Evolutionary conservation across 176 grass and related monocot species (phyloP).

Genomic region (Zoysia pacifica): DNA sequence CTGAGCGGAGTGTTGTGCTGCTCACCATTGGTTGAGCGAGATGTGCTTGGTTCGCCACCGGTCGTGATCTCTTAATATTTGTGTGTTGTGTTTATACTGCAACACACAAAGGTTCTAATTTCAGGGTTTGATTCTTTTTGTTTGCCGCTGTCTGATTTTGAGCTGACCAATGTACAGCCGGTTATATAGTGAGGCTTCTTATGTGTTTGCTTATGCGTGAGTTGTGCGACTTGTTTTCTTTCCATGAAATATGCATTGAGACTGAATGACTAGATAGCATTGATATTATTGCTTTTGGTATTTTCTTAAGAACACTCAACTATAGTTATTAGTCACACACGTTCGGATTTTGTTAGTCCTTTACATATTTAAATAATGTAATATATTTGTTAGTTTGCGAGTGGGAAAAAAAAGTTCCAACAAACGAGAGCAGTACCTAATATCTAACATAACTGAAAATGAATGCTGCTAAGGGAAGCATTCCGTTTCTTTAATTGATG

Average conservation of each 20-base stretch:
- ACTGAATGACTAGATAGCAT: too few relatives aligned
- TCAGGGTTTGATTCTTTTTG: constrained; percentile 14
- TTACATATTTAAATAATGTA: too few relatives aligned
- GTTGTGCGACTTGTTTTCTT: background rate
- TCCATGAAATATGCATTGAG: background rate
- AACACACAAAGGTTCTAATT: constrained; percentile 15
- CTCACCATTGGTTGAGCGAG: background rate
- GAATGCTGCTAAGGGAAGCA: too few relatives aligned
- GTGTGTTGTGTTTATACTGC: constrained; percentile 12
- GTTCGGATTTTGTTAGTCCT: too few relatives aligned
- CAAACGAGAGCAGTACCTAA: too few relatives aligned
- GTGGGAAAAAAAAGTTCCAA: too few relatives aligned
- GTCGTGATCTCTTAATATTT: constrained; percentile 14
- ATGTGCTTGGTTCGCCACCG: constrained; percentile 20
- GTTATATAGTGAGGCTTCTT: background rate
- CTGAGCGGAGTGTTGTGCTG: constrained; percentile 11
- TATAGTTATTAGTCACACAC: too few relatives aligned
- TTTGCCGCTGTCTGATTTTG: constrained; percentile 12
- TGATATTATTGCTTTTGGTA: too few relatives aligned
- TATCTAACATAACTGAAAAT: too few relatives aligned
- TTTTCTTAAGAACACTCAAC: too few relatives aligned
- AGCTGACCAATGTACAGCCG: constrained; percentile 12
- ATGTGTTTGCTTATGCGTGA: constrained; percentile 7
- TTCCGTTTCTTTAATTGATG: too few relatives aligned
- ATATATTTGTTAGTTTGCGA: too few relatives aligned